These are phyloP conservation scores for Cytospora paraplurivora DNA, from an alignment of 2,329 filamentous ascomycete genomes.

Conservation along the genomic window DNA sequence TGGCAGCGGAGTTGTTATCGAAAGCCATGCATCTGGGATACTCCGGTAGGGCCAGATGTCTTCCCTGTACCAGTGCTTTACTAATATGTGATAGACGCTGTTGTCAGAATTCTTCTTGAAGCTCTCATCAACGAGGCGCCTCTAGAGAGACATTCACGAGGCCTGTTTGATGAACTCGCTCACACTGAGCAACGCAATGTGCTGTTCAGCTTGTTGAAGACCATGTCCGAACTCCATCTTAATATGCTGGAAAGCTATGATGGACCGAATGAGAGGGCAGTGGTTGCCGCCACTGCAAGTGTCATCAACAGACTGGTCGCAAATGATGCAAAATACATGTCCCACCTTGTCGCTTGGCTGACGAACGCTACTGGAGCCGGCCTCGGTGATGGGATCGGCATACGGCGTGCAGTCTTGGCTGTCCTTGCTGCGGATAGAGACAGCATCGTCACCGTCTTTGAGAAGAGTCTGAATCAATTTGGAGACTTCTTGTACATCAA, in stretches of 20 bases:
- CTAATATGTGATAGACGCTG: constrained; percentile 40
- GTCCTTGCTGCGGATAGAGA: constrained; percentile 56
- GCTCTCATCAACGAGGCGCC: constrained; percentile 37
- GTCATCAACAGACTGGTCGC: constrained; percentile 55
- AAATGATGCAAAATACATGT: constrained; percentile 51
- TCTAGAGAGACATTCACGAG: constrained; percentile 35
- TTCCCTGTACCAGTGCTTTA: no score
- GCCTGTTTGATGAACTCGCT: constrained; percentile 42
- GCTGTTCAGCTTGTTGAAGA: constrained; percentile 43
- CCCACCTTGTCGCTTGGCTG: constrained; percentile 65
- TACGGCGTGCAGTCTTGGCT: constrained; percentile 67
- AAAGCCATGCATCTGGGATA: constrained; percentile 73
- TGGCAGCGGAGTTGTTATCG: constrained; percentile 52
- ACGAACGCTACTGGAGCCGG: constrained; percentile 65
- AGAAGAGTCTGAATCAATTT: constrained; percentile 73
- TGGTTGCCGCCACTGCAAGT: constrained; percentile 60
- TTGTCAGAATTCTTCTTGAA: constrained; percentile 43
- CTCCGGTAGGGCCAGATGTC: constrained; percentile 52
- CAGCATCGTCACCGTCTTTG: constrained; percentile 58
- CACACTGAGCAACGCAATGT: constrained; percentile 48
- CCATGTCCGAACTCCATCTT: constrained; percentile 51
- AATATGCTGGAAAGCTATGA: constrained; percentile 40
- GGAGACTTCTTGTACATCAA: constrained; percentile 85
- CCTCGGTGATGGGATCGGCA: constrained; percentile 62
- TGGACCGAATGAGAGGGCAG: constrained; percentile 33